Base-by-base conservation (phyloP, 805 yeast genomes). In the Monosporozyma servazzii region DNA sequence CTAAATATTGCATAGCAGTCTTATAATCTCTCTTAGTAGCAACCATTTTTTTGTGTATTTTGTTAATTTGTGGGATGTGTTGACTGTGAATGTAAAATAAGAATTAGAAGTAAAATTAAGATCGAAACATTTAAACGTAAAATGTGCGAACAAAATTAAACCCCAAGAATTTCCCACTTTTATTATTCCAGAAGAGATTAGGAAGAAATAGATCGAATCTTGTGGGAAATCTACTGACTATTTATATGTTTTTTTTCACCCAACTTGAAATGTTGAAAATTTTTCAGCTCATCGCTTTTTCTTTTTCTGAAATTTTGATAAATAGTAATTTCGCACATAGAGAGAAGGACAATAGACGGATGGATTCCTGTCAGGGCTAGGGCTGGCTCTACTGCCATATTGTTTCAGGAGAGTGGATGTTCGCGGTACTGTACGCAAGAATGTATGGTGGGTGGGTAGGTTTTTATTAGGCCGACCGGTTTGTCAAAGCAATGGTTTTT, bases 1-100 rank as follows among this genome's bases (percentile, higher is more conserved):
- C 70, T 59, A 93, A 78, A 66, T 75, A 76, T 52, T 82, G 80
- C 56, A 84, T 64, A 58, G 97, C 98, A 57, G 77, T 75, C 41
- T 84, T 57, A 59, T 65, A 65, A 61, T 79, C 79, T 67, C 67
- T 68, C 39, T 49, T 48, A 49, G 55, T 51, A 45, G 59, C 57
- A 37, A 49, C 58, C 60, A 56, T 58, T 53, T 3, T 56, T 36
- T 3, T 33, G 17, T 5, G 15, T 43, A n/a, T 8, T 42, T 37
- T 37, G 13, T 37, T 37, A 37, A 18, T 37, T 33, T 13, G 13
- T 23, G 41, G 49, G 44, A 40, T 40, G 29, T 40, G 44, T 40
- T 40, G 13, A 21, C 44, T 40, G 44, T 18, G 40, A 18, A 37
- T n/a, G 18, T 18, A 39, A 40, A 21, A 40, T 3, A 40, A 40